Evolutionary conservation across 192 early-diverging fungal species (phyloP).

Genomic region (Coemansia sp.): DNA sequence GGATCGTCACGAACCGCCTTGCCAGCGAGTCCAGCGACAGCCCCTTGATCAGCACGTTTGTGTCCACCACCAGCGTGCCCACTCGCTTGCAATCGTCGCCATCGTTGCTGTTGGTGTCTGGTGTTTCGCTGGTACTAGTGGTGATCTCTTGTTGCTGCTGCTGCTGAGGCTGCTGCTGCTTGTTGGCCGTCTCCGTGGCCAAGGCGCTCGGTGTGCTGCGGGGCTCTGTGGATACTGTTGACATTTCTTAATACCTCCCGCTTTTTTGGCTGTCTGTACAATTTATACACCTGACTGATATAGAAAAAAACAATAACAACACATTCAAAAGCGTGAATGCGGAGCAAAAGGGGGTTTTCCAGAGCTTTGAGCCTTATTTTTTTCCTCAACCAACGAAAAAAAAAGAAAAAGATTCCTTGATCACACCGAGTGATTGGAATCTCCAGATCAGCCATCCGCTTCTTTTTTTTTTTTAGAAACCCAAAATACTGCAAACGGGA

Average conservation of each 20-base stretch:
- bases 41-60: constrained; percentile 72
- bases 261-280: no score
- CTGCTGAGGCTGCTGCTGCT: not conserved
- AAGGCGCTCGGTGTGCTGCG: not conserved
- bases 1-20: constrained; percentile 77
- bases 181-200: not conserved
- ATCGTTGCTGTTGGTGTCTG: constrained; percentile 15
- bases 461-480: not conserved
- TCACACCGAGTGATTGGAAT: no score
- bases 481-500: not conserved
- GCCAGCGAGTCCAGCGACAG: constrained; percentile 62
- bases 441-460: no score
- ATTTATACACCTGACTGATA: no score
- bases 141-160: constrained; percentile 8
- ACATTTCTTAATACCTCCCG: not conserved
- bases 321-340: no score
- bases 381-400: not conserved
- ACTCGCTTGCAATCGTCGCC: constrained; percentile 38
- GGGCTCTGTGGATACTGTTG: not conserved
- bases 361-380: not conserved
- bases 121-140: constrained; percentile 2
- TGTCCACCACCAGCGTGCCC: constrained; percentile 67
- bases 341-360: no score
- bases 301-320: no score
- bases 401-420: not conserved